These are phyloP conservation scores for Adansonia digitata DNA, from an alignment of 345 rosid species.

Conservation along the genomic window DNA sequence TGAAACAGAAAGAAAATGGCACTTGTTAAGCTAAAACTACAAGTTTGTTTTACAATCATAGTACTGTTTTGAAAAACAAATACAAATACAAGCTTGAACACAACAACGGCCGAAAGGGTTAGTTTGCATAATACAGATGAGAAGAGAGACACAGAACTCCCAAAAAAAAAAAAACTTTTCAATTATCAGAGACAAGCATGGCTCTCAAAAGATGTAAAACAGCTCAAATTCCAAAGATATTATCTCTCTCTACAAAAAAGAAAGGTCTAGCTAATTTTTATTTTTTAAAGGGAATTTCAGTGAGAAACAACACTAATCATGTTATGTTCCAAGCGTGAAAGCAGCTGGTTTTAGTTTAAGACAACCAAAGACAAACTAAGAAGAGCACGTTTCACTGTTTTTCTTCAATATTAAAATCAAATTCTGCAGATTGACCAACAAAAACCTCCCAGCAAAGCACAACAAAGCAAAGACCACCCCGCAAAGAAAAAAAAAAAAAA, in stretches of 20 bases:
- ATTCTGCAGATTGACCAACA: conserved; percentile 24
- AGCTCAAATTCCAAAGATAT: conserved; percentile 59
- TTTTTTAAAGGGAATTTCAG: conserved; percentile 7
- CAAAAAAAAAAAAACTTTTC: conserved; percentile 14
- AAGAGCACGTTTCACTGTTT: conserved; percentile 55
- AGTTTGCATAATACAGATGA: conserved; percentile 8
- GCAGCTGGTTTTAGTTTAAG: conserved; percentile 20
- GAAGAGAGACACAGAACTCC: conserved; percentile 19
- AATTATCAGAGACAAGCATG: conserved; percentile 48
- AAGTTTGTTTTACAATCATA: conserved; percentile 28
- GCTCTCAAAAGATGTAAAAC: conserved; percentile 70
- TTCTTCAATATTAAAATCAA: conserved; percentile 21
- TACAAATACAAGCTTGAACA: not conserved
- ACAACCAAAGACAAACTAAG: conserved; percentile 25
- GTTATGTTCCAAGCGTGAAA: conserved; percentile 57
- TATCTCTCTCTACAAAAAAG: not conserved
- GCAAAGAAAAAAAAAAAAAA: not conserved
- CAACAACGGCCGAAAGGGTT: conserved; percentile 14
- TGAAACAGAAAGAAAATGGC: conserved; percentile 23
- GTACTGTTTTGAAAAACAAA: conserved; percentile 46
- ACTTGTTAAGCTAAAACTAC: conserved; percentile 14
- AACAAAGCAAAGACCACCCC: conserved; percentile 31
- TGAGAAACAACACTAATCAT: conserved; percentile 42
- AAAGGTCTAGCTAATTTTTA: not conserved
- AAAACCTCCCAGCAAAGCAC: conserved; percentile 34